Evolutionary conservation across 2,329 filamentous ascomycete genomes (phyloP).

Genomic region (Didymella lethalis): DNA sequence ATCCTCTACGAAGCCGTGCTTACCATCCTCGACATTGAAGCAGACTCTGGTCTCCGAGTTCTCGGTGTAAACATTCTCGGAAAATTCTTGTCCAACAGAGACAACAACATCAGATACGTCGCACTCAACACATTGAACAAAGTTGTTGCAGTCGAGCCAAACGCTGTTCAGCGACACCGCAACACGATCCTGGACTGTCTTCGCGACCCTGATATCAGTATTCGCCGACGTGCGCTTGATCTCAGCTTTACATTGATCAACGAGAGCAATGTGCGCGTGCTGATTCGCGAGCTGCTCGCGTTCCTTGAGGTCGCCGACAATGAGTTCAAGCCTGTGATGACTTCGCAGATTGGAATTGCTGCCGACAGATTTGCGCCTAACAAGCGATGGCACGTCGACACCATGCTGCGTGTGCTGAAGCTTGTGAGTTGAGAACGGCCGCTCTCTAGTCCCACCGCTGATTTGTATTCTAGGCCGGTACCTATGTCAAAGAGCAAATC

Average conservation of each 20-base stretch:
- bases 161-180: conserved; percentile 93
- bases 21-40: conserved; percentile 97
- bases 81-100: conserved; percentile 97
- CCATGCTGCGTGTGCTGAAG: conserved; percentile 92
- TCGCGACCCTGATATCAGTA: conserved; percentile 97
- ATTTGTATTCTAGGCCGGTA: conserved; percentile 68
- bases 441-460: not conserved
- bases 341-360: conserved; percentile 95
- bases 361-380: conserved; percentile 95
- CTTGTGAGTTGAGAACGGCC: conserved; percentile 56
- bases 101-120: conserved; percentile 99
- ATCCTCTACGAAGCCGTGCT: conserved; percentile 97
- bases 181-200: conserved; percentile 98
- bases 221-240: conserved; percentile 91
- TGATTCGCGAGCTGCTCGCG: conserved; percentile 90
- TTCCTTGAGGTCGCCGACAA: conserved; percentile 98
- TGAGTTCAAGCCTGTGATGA: conserved; percentile 99
- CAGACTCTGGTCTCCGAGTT: conserved; percentile 91
- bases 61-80: conserved; percentile 97
- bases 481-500: conserved; percentile 98
- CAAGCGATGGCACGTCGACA: conserved; percentile 98
- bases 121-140: conserved; percentile 97
- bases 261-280: conserved; percentile 90
- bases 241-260: conserved; percentile 98
- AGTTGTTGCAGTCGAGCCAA: conserved; percentile 96